Base-by-base conservation (phyloP, 768 basidiomycete genomes). In the Boletus speciosus region DNA sequence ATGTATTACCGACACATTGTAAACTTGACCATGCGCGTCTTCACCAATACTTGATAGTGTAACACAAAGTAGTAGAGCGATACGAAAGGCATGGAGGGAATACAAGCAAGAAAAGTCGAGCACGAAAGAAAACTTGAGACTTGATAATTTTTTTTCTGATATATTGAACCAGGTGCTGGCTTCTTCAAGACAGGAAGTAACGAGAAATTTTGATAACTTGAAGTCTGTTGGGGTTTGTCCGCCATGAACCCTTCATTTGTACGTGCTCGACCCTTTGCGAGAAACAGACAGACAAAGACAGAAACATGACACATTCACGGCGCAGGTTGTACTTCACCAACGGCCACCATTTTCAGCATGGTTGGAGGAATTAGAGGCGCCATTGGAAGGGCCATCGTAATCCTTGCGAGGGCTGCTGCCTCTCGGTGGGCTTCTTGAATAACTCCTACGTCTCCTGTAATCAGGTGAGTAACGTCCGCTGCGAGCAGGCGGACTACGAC, bases 351-450 rank as follows among this genome's bases (percentile, higher is more conserved):
- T 66, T 35, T 77, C 74, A 14, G 74, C 74, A 45, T 73, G 67
- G 73, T 73, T 67, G 63, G 71, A 47, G 60, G 65, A 51, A 53
- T 59, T 48, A 63, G 57, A 52, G 61, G 55, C 80, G 66, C 58
- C 79, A 64, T 58, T 69, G 61, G 66, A 71, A 62, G 74, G 77
- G 19, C 71, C 78, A 49, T 81, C 78, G 56, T 61, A 79, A 32
- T 81, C 81, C 60, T 79, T 66, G 48, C 73, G 68, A 59, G 80
- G 80, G 68, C 78, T 81, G 67, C 85, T 82, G 49, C 86, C 88
- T 61, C 88, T 77, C 49, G 87, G 88, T 23, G 90, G 90, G 73
- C 86, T 90, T 66, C 86, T 80, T 50, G 86, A 88, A 60, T 88
- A 86, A 72, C 87, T 90, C 69, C 81, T 78, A 51, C 90, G 85